Evolutionary conservation across 805 yeast genomes (phyloP), one percentile per base, ranked within the genome.

Genomic region (Yueomyces sinensis): DNA sequence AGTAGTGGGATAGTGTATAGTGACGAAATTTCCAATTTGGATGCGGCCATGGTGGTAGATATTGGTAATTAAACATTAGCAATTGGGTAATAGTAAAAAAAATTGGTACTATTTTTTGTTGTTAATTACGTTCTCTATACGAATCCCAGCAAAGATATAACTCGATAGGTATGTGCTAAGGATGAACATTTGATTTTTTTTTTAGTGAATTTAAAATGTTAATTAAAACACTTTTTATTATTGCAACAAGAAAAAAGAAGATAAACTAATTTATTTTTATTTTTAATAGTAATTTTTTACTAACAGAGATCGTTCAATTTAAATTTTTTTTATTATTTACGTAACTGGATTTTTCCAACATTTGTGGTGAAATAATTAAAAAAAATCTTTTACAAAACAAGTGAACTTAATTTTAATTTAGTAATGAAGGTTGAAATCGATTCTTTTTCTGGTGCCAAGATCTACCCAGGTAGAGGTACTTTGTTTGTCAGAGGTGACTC

Each of bases 381-480:
- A n/a, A n/a, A n/a, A n/a, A n/a, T n/a, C n/a, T n/a, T n/a, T n/a
- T n/a, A n/a, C n/a, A n/a, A n/a, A n/a, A n/a, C n/a, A n/a, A n/a
- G n/a, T n/a, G n/a, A n/a, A n/a, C n/a, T 20, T 20, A 20, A 7
- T 20, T 20, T 20, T 20, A 11, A 20, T 20, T 9, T n/a, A 25
- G 28, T 13, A 7, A 91, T 91, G 98, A 91, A 91, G 94, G 83
- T 91, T 72, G 98, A 91, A 82, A 74, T 89, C 74, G 97, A 91
- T 72, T 82, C 97, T 65, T 91, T 91, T 76, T 89, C 98, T 61
- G 98, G 98, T 70, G 71, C 89, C 63, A 91, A 89, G 75, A 89
- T 91, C 78, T 91, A 89, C 94, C 98, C 98, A 76, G 99, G 98
- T 73, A 84, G 96, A 78, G 97, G 98, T 72, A 84, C 93, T 66